These are phyloP conservation scores for Penicillium vulpinum DNA, from an alignment of 2,329 filamentous ascomycete genomes.

Conservation along the genomic window DNA sequence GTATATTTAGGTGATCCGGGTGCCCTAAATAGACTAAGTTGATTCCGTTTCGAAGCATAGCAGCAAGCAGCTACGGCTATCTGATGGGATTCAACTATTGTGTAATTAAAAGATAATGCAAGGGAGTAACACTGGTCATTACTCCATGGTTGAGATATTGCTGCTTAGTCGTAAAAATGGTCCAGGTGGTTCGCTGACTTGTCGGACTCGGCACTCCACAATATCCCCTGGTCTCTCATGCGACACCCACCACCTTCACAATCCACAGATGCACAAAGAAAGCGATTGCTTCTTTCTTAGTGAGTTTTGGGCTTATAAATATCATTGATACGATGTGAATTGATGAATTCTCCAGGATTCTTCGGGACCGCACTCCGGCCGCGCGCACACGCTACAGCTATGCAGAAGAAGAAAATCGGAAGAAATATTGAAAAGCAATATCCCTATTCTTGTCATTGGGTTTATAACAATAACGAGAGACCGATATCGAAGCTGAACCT, in stretches of 20 bases:
- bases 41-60: not conserved
- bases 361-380: too few relatives aligned
- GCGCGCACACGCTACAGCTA: not conserved
- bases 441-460: not conserved
- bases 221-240: not conserved
- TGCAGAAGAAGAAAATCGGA: not conserved
- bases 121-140: not conserved
- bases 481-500: not conserved
- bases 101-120: not conserved
- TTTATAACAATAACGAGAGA: constrained; percentile 1
- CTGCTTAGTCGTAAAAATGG: not conserved
- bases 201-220: not conserved
- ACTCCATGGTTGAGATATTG: too few relatives aligned
- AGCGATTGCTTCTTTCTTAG: not conserved
- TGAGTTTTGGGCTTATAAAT: not conserved
- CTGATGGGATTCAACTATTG: not conserved
- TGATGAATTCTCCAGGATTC: not conserved
- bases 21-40: not conserved
- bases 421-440: not conserved
- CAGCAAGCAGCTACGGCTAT: not conserved
- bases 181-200: not conserved
- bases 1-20: too few relatives aligned
- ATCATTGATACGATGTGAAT: not conserved
- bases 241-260: not conserved
- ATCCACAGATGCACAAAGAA: not conserved